These are phyloP conservation scores for Eruca vesicaria DNA, from an alignment of 441 rosid species.

Conservation along the genomic window DNA sequence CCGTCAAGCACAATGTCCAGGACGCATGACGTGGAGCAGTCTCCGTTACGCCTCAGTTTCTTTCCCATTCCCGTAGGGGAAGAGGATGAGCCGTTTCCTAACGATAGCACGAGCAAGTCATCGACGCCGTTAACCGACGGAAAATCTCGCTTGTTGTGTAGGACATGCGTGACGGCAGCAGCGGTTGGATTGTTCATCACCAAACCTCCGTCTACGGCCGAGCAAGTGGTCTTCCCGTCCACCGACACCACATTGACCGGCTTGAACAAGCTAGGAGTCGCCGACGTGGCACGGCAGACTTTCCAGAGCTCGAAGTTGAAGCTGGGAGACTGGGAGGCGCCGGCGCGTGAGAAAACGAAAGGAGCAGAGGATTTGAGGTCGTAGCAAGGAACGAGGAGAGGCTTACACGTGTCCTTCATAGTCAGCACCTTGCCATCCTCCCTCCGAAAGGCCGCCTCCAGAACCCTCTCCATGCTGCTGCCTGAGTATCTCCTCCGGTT, in stretches of 20 bases:
- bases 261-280: constrained; percentile 77
- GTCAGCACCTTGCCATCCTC: constrained; percentile 72
- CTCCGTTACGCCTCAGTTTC: constrained; percentile 44
- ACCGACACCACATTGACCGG: constrained; percentile 65
- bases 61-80: no score
- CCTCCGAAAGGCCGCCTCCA: constrained; percentile 58
- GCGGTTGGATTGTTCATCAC: constrained; percentile 98
- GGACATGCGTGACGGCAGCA: constrained; percentile 88
- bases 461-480: constrained; percentile 62
- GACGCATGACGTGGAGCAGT: constrained; percentile 66
- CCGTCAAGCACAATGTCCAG: constrained; percentile 81
- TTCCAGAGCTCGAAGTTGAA: constrained; percentile 90
- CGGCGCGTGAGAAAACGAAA: constrained; percentile 95
- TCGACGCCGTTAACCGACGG: constrained; percentile 82
- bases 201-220: constrained; percentile 85
- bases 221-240: constrained; percentile 77
- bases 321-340: constrained; percentile 82
- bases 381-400: constrained; percentile 92
- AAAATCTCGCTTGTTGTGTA: constrained; percentile 92
- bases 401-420: constrained; percentile 86
- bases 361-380: constrained; percentile 91
- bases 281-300: constrained; percentile 89
- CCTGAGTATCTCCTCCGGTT: constrained; percentile 52
- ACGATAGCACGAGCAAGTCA: constrained; percentile 76
- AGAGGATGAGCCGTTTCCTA: constrained; percentile 83